Percentiles rank a stretch among this genome's conserved stretches.
phyloP scores from a whole-genome alignment of 768 basidiomycete species.

The Boletus sp. region DNA sequence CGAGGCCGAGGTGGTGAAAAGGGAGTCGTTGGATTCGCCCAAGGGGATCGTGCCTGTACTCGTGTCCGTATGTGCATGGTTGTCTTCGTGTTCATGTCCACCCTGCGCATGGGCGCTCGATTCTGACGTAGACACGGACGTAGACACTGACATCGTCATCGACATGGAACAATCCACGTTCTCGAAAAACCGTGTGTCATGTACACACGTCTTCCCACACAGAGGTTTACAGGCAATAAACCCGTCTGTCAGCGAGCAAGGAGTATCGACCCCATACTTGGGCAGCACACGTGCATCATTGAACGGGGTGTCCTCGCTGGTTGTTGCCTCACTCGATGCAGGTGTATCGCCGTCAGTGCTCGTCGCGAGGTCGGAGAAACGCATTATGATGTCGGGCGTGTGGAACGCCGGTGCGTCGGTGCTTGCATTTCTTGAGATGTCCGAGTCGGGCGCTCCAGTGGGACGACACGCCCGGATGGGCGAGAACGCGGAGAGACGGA shows the following conservation, averaged over 20 bases:
- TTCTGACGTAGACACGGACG: slow-evolving; percentile 11
- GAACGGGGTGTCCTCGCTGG: slow-evolving; percentile 16
- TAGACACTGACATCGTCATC: slow-evolving; percentile 8
- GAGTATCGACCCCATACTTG: slow-evolving; percentile 15
- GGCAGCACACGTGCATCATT: slow-evolving; percentile 15
- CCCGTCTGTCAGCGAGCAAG: slow-evolving; percentile 5
- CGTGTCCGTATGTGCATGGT: background rate
- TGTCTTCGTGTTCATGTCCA: background rate
- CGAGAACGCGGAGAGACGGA: slow-evolving; percentile 24
- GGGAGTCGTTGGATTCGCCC: slow-evolving; percentile 28
- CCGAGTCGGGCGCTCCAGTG: background rate
- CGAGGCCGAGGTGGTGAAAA: slow-evolving; percentile 25
- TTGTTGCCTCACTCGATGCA: slow-evolving; percentile 8
- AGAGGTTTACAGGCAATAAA: background rate
- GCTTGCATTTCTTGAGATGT: background rate
- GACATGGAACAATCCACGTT: slow-evolving; percentile 18
- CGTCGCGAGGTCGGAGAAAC: slow-evolving; percentile 16
- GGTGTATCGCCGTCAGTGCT: slow-evolving; percentile 8
- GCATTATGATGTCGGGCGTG: slow-evolving; percentile 13
- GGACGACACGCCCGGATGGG: slow-evolving; percentile 2
- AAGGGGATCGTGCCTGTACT: slow-evolving; percentile 9
- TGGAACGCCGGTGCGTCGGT: slow-evolving; percentile 2
- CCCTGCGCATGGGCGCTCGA: background rate
- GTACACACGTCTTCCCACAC: background rate
- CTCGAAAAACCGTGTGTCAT: slow-evolving; percentile 22